Evolutionary conservation across 2,329 filamentous ascomycete genomes (phyloP), one percentile per base, ranked within the genome.

Genomic region (Coleophoma crateriformis): DNA sequence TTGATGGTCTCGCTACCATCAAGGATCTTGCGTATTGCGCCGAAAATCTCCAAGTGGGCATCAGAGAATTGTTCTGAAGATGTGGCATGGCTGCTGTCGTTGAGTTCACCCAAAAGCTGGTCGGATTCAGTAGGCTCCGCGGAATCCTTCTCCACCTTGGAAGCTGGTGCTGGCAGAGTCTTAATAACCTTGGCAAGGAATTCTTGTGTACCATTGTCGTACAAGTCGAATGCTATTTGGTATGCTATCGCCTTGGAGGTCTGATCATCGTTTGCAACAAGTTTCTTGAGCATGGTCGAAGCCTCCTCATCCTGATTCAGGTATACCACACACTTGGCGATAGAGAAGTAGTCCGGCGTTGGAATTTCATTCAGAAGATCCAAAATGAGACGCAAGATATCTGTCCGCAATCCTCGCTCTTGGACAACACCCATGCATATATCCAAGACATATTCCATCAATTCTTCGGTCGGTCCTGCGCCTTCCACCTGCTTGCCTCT

Each of bases 381-480:
- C n/a, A 99, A 82, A 49, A 99, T 94, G 42, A 99, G 78, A 61
- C 87, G 85, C 51, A 99, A 71, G 47, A 99, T 96, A 74, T 94
- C 76, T 34, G 79, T 81, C 54, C 94, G 84, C 63, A 97, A 81
- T 44, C 85, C 84, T 47, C 92, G 83, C 71, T 99, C 94, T 70
- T 97, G 94, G 15, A 99, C 90, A 53, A 97, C 86, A 54, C 95
- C 91, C 90, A 99, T 95, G 75, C 92, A 96, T 58, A 99, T 95
- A 59, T 91, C 84, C 54, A 99, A 73, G 17, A 94, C 87, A 64
- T 99, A 99, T 60, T 99, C 94, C 85, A 99, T 94, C 50, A 99
- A 72, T 66, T 97, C 92, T 65, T 97, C 91, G 15, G 90, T 86
- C 27, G 85, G 81, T 3, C 80, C 77, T 45, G 73, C 70, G 15